phyloP scores from a whole-genome alignment of 306 rosid genomes.

The Cercis canadensis region DNA sequence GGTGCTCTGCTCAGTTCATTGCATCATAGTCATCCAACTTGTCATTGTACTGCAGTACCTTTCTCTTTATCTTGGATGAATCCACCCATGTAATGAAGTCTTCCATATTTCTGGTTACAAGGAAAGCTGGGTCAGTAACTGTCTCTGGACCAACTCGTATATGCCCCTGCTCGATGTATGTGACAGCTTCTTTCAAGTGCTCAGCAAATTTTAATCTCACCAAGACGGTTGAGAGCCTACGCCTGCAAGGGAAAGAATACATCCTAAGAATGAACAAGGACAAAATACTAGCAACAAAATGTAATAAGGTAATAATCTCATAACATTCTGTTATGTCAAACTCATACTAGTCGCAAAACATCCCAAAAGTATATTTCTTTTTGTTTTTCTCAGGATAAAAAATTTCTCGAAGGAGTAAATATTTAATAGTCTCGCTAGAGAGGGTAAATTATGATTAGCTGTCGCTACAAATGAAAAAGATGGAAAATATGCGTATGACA shows the following conservation, averaged over 20 bases:
- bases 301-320: too few species aligned
- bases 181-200: slow-evolving; percentile 85
- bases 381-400: too few species aligned
- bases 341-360: too few species aligned
- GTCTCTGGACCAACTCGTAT: slow-evolving; percentile 87
- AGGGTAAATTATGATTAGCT: too few species aligned
- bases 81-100: slow-evolving; percentile 93
- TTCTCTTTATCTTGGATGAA: slow-evolving; percentile 91
- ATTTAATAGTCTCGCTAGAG: too few species aligned
- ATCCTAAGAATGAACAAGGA: neutral
- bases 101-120: slow-evolving; percentile 90
- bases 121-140: slow-evolving; percentile 85
- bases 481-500: too few species aligned
- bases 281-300: neutral
- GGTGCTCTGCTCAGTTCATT: too few species aligned
- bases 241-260: slow-evolving; percentile 48
- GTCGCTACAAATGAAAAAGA: too few species aligned
- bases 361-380: too few species aligned
- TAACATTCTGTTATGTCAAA: too few species aligned
- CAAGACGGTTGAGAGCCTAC: slow-evolving; percentile 80
- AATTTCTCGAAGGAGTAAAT: too few species aligned
- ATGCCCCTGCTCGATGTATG: slow-evolving; percentile 93
- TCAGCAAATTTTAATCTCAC: slow-evolving; percentile 79
- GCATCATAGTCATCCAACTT: slow-evolving; percentile 88
- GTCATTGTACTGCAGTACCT: slow-evolving; percentile 81